Percentiles rank a stretch among this genome's conserved stretches.
These are phyloP conservation scores for Malus hybrid DNA, from an alignment of 331 rosid genomes.

Conservation along the genomic window DNA sequence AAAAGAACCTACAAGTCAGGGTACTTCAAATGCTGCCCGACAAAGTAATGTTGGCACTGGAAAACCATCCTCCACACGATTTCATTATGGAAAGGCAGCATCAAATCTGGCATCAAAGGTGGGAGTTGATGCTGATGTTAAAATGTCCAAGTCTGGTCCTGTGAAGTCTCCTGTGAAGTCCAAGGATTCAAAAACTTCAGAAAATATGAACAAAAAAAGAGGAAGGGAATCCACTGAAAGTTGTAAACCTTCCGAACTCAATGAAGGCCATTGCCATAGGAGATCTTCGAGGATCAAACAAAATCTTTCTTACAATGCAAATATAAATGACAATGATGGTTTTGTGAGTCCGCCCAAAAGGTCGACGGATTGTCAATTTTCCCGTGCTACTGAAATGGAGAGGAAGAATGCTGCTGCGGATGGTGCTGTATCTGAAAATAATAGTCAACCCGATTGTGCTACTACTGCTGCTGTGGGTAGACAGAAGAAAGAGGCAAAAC, in stretches of 20 bases:
- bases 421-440: constrained; percentile 15
- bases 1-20: constrained; percentile 28
- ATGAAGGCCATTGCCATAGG: constrained; percentile 14
- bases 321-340: constrained; percentile 27
- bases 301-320: constrained; percentile 27
- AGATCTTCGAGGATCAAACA: constrained; percentile 46
- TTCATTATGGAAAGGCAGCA: constrained; percentile 8
- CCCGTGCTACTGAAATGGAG: constrained; percentile 7
- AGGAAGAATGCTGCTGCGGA: constrained; percentile 19
- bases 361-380: constrained; percentile 23
- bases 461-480: constrained; percentile 15
- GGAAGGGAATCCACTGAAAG: constrained; percentile 32
- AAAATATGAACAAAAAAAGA: constrained; percentile 38
- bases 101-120: constrained; percentile 20
- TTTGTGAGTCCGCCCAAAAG: constrained; percentile 33
- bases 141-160: constrained; percentile 23
- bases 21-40: constrained; percentile 30
- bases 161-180: constrained; percentile 28
- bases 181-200: constrained; percentile 26
- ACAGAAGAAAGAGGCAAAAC: constrained; percentile 17
- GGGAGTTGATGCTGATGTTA: constrained; percentile 23
- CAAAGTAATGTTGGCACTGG: constrained; percentile 25
- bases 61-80: constrained; percentile 9
- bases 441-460: constrained; percentile 16
- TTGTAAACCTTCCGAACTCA: constrained; percentile 22